A percentile compares a stretch with the other conserved stretches of the same genome.
Evolutionary conservation across 2,329 filamentous ascomycete species (phyloP).

Genomic region (Penicillium griseofulvum): DNA sequence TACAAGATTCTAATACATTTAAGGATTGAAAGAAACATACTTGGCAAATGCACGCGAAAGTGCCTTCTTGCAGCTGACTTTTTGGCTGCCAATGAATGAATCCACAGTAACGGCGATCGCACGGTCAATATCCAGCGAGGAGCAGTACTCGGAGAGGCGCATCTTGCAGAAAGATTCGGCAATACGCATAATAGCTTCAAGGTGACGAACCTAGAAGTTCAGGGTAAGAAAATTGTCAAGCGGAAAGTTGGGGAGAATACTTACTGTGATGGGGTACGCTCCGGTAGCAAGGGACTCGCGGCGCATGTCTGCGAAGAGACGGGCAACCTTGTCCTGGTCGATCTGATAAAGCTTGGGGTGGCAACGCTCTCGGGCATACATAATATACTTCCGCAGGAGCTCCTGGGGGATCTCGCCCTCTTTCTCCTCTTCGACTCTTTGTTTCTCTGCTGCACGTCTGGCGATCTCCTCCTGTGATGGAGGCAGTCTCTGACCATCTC

Average conservation of each 20-base stretch:
- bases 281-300: constrained; percentile 89
- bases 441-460: constrained; percentile 39
- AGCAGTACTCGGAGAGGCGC: constrained; percentile 95
- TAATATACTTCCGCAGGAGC: constrained; percentile 89
- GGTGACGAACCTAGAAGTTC: constrained; percentile 73
- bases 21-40: constrained; percentile 59
- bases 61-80: constrained; percentile 96
- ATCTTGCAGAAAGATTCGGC: constrained; percentile 94
- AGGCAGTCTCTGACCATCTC: constrained; percentile 39
- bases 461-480: constrained; percentile 47
- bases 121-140: constrained; percentile 85
- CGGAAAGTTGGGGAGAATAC: constrained; percentile 34
- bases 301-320: constrained; percentile 94
- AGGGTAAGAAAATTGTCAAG: constrained; percentile 6
- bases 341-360: constrained; percentile 93
- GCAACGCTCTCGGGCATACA: constrained; percentile 88
- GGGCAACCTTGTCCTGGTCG: constrained; percentile 93
- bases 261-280: constrained; percentile 94
- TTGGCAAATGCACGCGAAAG: constrained; percentile 93
- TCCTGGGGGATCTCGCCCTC: constrained; percentile 82
- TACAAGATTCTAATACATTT: background rate
- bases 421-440: constrained; percentile 50
- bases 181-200: constrained; percentile 97
- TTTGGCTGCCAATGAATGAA: constrained; percentile 93
- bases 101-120: constrained; percentile 96